Conservation (phyloP, 805 yeast genomes). For the Saccharomyces mikatae region DNA sequence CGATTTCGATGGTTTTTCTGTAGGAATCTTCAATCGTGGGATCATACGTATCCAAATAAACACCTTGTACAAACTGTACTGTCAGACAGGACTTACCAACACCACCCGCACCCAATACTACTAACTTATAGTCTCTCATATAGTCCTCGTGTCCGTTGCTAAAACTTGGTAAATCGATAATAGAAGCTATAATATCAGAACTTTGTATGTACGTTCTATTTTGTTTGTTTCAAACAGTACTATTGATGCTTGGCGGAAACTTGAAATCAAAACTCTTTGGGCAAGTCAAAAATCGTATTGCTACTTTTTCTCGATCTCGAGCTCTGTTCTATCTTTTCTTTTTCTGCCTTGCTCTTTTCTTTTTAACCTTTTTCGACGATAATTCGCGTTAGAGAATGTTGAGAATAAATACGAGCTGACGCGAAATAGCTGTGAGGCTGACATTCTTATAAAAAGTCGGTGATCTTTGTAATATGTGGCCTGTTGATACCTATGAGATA, state of each 20-base stretch:
- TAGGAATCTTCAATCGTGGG: constrained; percentile 97
- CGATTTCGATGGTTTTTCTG: constrained; percentile 79
- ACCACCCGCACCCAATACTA: constrained; percentile 94
- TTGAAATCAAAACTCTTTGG: neutral
- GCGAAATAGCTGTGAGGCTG: neutral
- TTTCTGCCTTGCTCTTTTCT: neutral
- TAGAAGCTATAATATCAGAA: neutral
- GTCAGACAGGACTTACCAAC: constrained; percentile 93
- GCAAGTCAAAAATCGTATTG: neutral
- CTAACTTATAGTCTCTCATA: constrained; percentile 72
- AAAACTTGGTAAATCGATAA: neutral
- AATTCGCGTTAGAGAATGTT: neutral
- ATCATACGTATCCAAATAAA: constrained; percentile 84
- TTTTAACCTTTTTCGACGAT: neutral
- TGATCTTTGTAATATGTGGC: neutral
- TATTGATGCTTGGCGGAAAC: neutral
- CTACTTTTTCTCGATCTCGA: neutral
- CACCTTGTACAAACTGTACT: constrained; percentile 85
- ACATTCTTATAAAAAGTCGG: neutral
- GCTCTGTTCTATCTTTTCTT: neutral
- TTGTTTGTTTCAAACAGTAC: neutral
- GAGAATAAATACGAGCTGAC: neutral
- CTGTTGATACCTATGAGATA: neutral
- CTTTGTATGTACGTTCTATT: neutral
- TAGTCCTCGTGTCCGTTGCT: neutral